These are phyloP conservation scores for Aureobasidium sp. DNA, from an alignment of 2,329 filamentous ascomycete genomes.

Conservation along the genomic window DNA sequence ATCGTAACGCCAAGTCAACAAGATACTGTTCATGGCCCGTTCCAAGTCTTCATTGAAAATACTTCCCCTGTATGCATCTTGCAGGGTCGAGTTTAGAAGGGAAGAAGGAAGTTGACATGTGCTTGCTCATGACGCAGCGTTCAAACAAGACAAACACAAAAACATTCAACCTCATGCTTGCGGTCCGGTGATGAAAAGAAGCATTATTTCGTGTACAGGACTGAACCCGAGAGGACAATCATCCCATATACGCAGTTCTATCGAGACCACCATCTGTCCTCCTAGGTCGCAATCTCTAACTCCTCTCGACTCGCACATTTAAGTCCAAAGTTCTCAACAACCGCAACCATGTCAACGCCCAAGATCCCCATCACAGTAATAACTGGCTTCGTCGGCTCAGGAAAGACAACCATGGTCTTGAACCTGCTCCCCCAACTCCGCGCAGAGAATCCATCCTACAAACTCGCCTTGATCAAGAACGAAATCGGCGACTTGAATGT, in stretches of 20 bases:
- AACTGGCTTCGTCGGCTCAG: constrained; percentile 91
- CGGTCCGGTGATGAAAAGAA: not conserved
- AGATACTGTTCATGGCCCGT: not conserved
- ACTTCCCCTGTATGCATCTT: not conserved
- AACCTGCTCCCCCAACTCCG: constrained; percentile 88
- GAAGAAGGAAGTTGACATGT: not conserved
- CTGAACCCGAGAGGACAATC: not conserved
- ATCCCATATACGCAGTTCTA: not conserved
- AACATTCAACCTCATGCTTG: not conserved
- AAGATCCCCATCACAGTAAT: constrained; percentile 82
- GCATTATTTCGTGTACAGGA: not conserved
- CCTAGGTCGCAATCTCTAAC: too few relatives aligned
- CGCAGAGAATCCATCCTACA: constrained; percentile 78
- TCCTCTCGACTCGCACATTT: not conserved
- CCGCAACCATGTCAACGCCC: not conserved
- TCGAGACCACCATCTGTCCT: too few relatives aligned
- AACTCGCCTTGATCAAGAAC: constrained; percentile 91
- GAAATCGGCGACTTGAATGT: constrained; percentile 94
- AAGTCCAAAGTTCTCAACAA: not conserved
- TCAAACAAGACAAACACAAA: constrained; percentile 9
- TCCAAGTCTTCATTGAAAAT: not conserved
- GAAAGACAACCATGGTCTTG: constrained; percentile 92
- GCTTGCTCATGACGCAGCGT: not conserved
- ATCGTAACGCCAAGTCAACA: not conserved
- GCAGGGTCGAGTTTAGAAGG: not conserved